These are phyloP conservation scores for Alternaria gansuensis DNA, from an alignment of 2,329 filamentous ascomycete genomes.

Conservation along the genomic window DNA sequence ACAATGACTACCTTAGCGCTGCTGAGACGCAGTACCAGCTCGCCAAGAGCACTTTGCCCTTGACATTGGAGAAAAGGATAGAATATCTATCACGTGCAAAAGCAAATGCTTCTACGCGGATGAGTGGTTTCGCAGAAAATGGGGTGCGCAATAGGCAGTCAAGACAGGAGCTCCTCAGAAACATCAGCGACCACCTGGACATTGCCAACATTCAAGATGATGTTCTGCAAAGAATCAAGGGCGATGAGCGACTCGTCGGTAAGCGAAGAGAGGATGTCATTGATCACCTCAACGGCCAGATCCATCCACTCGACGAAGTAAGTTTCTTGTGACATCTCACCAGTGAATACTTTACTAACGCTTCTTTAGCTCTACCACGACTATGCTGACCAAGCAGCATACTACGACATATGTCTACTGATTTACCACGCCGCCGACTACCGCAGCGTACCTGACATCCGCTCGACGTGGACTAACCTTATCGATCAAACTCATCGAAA, in stretches of 20 bases:
- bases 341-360: constrained; percentile 25
- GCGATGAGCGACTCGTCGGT: constrained; percentile 73
- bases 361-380: constrained; percentile 80
- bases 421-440: constrained; percentile 94
- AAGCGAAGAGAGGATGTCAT: constrained; percentile 72
- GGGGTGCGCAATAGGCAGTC: constrained; percentile 67
- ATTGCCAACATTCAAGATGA: constrained; percentile 96
- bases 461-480: constrained; percentile 82
- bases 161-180: constrained; percentile 84
- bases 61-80: constrained; percentile 85
- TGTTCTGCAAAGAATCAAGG: constrained; percentile 77
- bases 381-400: constrained; percentile 88
- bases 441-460: constrained; percentile 84
- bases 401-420: constrained; percentile 90
- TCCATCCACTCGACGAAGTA: constrained; percentile 79
- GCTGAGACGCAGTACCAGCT: constrained; percentile 86
- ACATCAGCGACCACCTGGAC: constrained; percentile 86
- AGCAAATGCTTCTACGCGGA: constrained; percentile 87
- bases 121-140: constrained; percentile 71
- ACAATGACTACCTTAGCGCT: constrained; percentile 83
- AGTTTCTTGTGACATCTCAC: constrained; percentile 47
- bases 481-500: constrained; percentile 71
- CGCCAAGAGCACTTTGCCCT: constrained; percentile 80
- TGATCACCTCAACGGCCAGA: constrained; percentile 75
- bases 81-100: constrained; percentile 90